phyloP scores from a whole-genome alignment of 352 stramenopile genomes.

The Pythium oligandrum region DNA sequence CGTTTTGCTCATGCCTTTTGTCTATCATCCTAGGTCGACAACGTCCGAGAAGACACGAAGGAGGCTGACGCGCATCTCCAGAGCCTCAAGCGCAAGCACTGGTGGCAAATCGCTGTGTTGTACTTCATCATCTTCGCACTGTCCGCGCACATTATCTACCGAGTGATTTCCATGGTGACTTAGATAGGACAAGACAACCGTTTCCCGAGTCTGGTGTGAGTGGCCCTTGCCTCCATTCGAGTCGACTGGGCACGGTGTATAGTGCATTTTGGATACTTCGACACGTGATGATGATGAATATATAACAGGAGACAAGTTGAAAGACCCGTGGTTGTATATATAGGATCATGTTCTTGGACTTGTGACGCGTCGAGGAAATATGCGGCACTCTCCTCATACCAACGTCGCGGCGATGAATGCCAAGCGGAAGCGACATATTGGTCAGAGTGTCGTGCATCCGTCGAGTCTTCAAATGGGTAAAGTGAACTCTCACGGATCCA shows the following conservation, averaged over 20 bases:
- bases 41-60: conserved; percentile 63
- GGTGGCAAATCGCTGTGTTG: conserved; percentile 65
- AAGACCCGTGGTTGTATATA: too few relatives aligned
- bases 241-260: too few relatives aligned
- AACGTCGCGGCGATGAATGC: conserved; percentile 13
- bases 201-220: too few relatives aligned
- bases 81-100: conserved; percentile 81
- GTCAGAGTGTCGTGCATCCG: conserved; percentile 19
- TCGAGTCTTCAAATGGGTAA: conserved; percentile 16
- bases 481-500: not conserved
- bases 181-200: not conserved
- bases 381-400: too few relatives aligned
- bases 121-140: conserved; percentile 81
- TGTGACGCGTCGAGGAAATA: too few relatives aligned
- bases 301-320: too few relatives aligned
- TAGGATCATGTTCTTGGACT: too few relatives aligned
- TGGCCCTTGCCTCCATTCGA: too few relatives aligned
- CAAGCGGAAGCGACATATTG: conserved; percentile 29
- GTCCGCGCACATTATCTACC: conserved; percentile 65
- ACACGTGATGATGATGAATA: too few relatives aligned
- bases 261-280: too few relatives aligned
- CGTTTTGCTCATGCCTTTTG: not conserved
- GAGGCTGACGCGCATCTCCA: conserved; percentile 64
- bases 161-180: conserved; percentile 53
- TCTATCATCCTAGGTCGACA: conserved; percentile 38